Percentiles rank a stretch among this genome's conserved stretches.
Evolutionary conservation across 805 yeast species (phyloP).

Genomic region (Lachancea meyersii): DNA sequence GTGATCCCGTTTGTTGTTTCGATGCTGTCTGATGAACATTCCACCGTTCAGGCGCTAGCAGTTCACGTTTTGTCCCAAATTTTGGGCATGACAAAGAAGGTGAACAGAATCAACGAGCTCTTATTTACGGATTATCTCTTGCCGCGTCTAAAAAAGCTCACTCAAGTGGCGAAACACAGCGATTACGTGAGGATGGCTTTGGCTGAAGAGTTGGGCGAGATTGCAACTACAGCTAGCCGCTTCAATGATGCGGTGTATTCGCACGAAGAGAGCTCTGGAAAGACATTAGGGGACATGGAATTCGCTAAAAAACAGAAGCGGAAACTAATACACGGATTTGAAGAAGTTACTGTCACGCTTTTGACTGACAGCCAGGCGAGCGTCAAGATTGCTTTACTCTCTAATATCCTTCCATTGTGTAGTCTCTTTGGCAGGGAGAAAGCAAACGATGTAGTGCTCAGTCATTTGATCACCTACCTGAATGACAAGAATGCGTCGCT

Average conservation of each 20-base stretch:
- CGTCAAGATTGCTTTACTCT: slow-evolving; percentile 65
- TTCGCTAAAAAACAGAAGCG: slow-evolving; percentile 18
- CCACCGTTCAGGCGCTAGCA: slow-evolving; percentile 62
- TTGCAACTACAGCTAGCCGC: slow-evolving; percentile 58
- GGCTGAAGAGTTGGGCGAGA: slow-evolving; percentile 65
- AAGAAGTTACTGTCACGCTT: slow-evolving; percentile 54
- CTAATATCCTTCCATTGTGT: slow-evolving; percentile 71
- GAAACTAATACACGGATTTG: slow-evolving; percentile 41
- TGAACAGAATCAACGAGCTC: slow-evolving; percentile 69
- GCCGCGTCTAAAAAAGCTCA: slow-evolving; percentile 54
- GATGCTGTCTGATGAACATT: slow-evolving; percentile 60
- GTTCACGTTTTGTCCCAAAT: slow-evolving; percentile 62
- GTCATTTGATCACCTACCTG: slow-evolving; percentile 85
- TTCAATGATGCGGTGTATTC: slow-evolving; percentile 56
- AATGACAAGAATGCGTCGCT: slow-evolving; percentile 70
- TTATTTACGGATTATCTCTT: slow-evolving; percentile 77
- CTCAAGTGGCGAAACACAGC: slow-evolving; percentile 35
- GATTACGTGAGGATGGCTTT: slow-evolving; percentile 55
- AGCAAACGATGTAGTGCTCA: slow-evolving; percentile 80
- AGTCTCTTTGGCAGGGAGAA: slow-evolving; percentile 78
- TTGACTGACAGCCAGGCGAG: slow-evolving; percentile 62
- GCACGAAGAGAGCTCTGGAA: slow-evolving; percentile 16
- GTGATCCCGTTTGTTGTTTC: slow-evolving; percentile 72
- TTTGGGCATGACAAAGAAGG: slow-evolving; percentile 51
- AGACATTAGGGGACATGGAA: slow-evolving; percentile 16